A percentile compares a stretch with the other conserved stretches of the same genome.
These are phyloP conservation scores for Aspergillus egyptiacus DNA, from an alignment of 495 filamentous ascomycete species.

Conservation along the genomic window DNA sequence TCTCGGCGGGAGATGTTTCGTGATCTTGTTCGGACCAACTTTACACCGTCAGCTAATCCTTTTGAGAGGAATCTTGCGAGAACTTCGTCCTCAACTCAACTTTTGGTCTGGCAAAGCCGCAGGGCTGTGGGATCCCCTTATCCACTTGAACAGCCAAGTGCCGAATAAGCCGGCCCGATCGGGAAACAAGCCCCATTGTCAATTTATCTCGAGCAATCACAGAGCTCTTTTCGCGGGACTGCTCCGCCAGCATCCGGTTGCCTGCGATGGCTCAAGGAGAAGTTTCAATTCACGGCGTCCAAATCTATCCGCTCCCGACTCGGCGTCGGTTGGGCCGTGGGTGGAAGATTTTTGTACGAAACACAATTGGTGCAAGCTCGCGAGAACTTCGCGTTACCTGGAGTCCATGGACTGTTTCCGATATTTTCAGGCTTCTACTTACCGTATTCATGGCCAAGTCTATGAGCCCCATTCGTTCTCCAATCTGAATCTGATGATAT, in stretches of 20 bases:
- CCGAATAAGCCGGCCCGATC: constrained; percentile 3
- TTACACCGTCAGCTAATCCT: constrained; percentile 1
- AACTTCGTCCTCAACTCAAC: background rate
- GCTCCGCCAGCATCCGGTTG: constrained; percentile 1
- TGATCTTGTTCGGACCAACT: constrained; percentile 1
- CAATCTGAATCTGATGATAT: background rate
- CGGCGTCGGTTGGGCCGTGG: background rate
- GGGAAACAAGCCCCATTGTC: no score
- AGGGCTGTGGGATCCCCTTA: background rate
- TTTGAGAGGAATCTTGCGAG: constrained; percentile 2
- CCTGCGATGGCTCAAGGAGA: background rate
- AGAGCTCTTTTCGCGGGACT: background rate
- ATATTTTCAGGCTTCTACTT: no score
- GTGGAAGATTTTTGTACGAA: constrained; percentile 1
- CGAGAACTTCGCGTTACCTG: background rate
- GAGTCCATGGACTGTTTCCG: no score
- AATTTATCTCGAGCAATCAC: background rate
- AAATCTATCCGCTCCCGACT: constrained; percentile 10
- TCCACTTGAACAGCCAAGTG: background rate
- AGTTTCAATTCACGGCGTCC: background rate
- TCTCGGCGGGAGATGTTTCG: background rate
- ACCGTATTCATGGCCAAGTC: background rate
- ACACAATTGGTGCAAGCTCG: background rate
- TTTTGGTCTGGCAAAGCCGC: background rate
- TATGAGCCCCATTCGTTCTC: background rate